Evolutionary conservation across 108 stramenopile species (phyloP).

Genomic region (Fistulifera solaris): DNA sequence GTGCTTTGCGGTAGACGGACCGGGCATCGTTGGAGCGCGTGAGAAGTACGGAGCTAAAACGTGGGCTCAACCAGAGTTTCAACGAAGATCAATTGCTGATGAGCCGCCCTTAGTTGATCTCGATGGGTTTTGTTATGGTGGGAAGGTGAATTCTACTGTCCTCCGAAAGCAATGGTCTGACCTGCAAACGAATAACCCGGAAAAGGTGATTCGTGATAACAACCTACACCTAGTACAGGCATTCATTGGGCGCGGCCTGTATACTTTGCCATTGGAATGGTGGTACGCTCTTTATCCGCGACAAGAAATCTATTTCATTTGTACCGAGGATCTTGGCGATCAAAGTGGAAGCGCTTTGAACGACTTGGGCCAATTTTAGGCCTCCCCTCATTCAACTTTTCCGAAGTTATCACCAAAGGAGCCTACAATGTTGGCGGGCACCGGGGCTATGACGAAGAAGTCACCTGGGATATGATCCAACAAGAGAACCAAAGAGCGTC

Average conservation of each 20-base stretch:
- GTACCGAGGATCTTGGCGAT: constrained; percentile 65
- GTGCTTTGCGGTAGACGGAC: constrained; percentile 38
- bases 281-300: constrained; percentile 58
- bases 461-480: constrained; percentile 39
- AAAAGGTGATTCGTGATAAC: constrained; percentile 41
- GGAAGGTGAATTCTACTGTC: constrained; percentile 25
- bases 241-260: constrained; percentile 63
- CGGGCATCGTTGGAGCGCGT: constrained; percentile 18
- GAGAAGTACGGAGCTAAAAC: not conserved
- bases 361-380: constrained; percentile 56
- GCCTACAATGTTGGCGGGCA: constrained; percentile 74
- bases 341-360: constrained; percentile 28
- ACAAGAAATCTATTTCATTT: constrained; percentile 50
- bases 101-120: constrained; percentile 50
- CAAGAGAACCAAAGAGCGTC: constrained; percentile 10
- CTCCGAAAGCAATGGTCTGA: constrained; percentile 56
- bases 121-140: constrained; percentile 63
- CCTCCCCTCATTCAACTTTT: constrained; percentile 51
- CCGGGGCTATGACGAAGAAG: constrained; percentile 67
- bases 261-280: constrained; percentile 74
- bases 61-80: constrained; percentile 24
- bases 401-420: constrained; percentile 33
- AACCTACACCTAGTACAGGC: constrained; percentile 57
- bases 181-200: constrained; percentile 36
- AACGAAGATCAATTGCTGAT: constrained; percentile 22